Conservation (phyloP, 129 eudicot species). For the Centaurea solstitialis region DNA sequence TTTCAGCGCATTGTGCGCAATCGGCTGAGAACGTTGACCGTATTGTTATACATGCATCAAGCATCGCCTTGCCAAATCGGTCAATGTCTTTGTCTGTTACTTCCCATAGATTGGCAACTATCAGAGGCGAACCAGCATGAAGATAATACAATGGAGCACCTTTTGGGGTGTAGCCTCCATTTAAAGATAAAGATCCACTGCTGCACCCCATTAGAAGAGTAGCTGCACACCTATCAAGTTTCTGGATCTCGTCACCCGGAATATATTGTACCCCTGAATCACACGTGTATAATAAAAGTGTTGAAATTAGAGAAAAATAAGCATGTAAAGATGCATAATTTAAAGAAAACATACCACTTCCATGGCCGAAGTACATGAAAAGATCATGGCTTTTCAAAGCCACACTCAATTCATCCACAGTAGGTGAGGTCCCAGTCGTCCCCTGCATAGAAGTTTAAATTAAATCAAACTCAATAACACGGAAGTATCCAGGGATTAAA, state of each 20-base stretch:
- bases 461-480: neutral
- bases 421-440: slow-evolving; percentile 67
- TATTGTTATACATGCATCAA: slow-evolving; percentile 68
- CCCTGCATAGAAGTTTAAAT: slow-evolving; percentile 55
- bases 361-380: slow-evolving; percentile 95
- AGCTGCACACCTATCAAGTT: slow-evolving; percentile 80
- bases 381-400: slow-evolving; percentile 83
- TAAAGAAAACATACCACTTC: slow-evolving; percentile 74
- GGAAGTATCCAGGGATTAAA: neutral
- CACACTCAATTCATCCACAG: slow-evolving; percentile 53
- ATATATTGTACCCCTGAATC: slow-evolving; percentile 89
- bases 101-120: slow-evolving; percentile 93
- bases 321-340: neutral
- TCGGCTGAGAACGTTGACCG: slow-evolving; percentile 46
- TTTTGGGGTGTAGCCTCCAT: slow-evolving; percentile 72
- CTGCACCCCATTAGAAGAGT: slow-evolving; percentile 90
- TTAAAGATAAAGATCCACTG: slow-evolving; percentile 72
- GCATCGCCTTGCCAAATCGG: slow-evolving; percentile 87
- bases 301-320: neutral
- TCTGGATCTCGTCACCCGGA: slow-evolving; percentile 69
- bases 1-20: slow-evolving; percentile 54
- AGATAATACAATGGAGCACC: slow-evolving; percentile 82
- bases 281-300: neutral
- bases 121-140: slow-evolving; percentile 86
- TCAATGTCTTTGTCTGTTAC: slow-evolving; percentile 97